Base-by-base conservation (phyloP, 2,329 filamentous ascomycete species). In the Fusarium tuaranense region DNA sequence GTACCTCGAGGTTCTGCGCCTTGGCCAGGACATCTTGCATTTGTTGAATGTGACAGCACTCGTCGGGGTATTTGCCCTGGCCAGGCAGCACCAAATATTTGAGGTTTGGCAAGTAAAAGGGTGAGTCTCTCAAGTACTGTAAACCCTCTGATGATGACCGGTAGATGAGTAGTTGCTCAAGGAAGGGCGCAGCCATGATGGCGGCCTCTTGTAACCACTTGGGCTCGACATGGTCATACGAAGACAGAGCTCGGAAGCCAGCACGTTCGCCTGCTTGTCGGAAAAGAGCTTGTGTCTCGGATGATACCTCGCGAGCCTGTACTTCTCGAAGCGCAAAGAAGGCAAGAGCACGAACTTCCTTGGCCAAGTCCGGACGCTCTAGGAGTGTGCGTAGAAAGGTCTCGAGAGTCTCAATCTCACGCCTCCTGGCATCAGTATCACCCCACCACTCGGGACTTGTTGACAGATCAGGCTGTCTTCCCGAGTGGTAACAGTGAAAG, bases 1-100 rank as follows among this genome's bases (percentile, higher is more conserved):
- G 7, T 2, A 78, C 68, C 13, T 79, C 78, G 1, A 79, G 75
- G 3, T 79, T 79, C 32, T 79, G 75, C 0, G 78, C 78, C 55
- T 79, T 79, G 38, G 63, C 71, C 2, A 79, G 30, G 7, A 79
- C 73, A 14, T 79, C 77, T 30, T 79, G 78, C 77, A 79, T 79
- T 20, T 79, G 77, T 4, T 79, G 78, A n/a, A 79, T 79, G 30
- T 79, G 78, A 7, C 76, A 79, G 51, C 74, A 78, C 32, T 78
- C 75, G n/a, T 78, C 77, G 2, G 70, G 70, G 22, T 73, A 66
- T 58, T 74, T 78, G 10, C 73, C 69, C 20, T 79, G 75, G 3
- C 78, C 78, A 4, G 78, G 77, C 0, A 79, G 34, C 0, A 79
- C 78, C 12, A 79, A 10, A 14, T 79, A 79, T n/a, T 78, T 79